Conservation (phyloP, 2,329 filamentous ascomycete genomes). For the Huntiella omanensis region DNA sequence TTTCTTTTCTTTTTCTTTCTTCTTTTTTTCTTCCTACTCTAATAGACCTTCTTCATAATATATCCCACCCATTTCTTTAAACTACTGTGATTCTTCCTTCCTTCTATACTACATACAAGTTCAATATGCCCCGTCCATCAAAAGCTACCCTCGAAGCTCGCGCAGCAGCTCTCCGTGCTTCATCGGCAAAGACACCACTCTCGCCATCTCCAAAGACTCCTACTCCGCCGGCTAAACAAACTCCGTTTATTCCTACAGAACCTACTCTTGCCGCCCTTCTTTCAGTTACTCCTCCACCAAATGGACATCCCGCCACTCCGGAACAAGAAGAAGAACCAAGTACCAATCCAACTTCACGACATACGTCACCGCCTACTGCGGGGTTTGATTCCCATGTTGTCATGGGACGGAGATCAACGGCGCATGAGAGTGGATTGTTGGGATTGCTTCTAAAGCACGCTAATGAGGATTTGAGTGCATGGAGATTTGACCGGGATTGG, state of each 20-base stretch:
- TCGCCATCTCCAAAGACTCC: not conserved
- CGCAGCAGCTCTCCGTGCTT: not conserved
- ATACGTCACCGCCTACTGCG: too few species aligned
- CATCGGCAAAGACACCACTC: not conserved
- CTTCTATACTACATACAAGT: not conserved
- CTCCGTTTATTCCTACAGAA: conserved; percentile 4
- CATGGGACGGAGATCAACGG: too few species aligned
- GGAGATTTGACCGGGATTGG: conserved; percentile 25
- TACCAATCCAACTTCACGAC: too few species aligned
- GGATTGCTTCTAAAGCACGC: conserved; percentile 17
- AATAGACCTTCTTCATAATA: not conserved
- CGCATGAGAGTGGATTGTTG: conserved; percentile 2
- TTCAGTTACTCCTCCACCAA: not conserved
- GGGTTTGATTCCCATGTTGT: too few species aligned
- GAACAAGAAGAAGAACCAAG: too few species aligned
- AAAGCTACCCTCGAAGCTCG: too few species aligned
- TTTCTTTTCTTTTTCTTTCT: conserved; percentile 1
- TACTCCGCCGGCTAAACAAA: not conserved
- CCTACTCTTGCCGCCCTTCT: not conserved
- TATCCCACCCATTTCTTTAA: not conserved
- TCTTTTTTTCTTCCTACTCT: not conserved
- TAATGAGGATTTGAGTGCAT: conserved; percentile 24
- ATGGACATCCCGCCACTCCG: too few species aligned
- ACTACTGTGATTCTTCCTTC: not conserved
- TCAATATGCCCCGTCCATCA: too few species aligned